phyloP scores from a whole-genome alignment of 2,329 filamentous ascomycete species.

The Hypoxylon sp. region DNA sequence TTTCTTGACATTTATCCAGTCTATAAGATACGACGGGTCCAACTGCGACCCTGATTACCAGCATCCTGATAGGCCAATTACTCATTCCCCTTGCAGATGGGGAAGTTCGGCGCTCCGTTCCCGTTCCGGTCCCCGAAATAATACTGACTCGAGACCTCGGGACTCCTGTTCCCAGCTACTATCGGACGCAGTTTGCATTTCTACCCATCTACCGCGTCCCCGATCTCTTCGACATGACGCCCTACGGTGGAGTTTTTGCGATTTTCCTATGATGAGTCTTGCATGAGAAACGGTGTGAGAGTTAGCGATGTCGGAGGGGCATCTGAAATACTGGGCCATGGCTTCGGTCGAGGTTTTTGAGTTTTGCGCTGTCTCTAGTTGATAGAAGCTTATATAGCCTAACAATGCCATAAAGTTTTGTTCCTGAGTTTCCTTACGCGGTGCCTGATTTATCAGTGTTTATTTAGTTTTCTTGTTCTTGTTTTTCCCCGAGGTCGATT shows the following conservation, averaged over 20 bases:
- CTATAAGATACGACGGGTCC: slow-evolving; percentile 6
- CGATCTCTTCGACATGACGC: slow-evolving; percentile 14
- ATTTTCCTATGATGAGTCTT: slow-evolving; percentile 13
- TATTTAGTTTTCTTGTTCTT: neutral
- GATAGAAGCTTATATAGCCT: slow-evolving; percentile 20
- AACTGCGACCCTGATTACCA: slow-evolving; percentile 24
- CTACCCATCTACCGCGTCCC: slow-evolving; percentile 15
- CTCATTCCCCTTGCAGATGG: slow-evolving; percentile 2
- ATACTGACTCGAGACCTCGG: slow-evolving; percentile 18
- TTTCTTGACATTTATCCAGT: slow-evolving; percentile 26
- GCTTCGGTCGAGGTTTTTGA: slow-evolving; percentile 22
- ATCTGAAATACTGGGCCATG: neutral
- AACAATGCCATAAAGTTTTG: slow-evolving; percentile 13
- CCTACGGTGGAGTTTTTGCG: slow-evolving; percentile 20
- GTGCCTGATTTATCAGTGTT: slow-evolving; percentile 2
- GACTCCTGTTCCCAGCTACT: slow-evolving; percentile 1
- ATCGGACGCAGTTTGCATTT: slow-evolving; percentile 15
- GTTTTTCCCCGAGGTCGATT: neutral
- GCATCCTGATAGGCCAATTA: slow-evolving; percentile 27
- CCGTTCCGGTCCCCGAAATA: slow-evolving; percentile 34
- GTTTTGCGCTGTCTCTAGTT: slow-evolving; percentile 22
- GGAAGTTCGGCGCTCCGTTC: slow-evolving; percentile 35
- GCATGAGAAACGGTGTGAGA: slow-evolving; percentile 15
- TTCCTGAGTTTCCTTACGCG: neutral
- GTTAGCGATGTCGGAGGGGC: slow-evolving; percentile 37